Evolutionary conservation across 306 rosid species (phyloP).

Genomic region (Lotus japonicus): DNA sequence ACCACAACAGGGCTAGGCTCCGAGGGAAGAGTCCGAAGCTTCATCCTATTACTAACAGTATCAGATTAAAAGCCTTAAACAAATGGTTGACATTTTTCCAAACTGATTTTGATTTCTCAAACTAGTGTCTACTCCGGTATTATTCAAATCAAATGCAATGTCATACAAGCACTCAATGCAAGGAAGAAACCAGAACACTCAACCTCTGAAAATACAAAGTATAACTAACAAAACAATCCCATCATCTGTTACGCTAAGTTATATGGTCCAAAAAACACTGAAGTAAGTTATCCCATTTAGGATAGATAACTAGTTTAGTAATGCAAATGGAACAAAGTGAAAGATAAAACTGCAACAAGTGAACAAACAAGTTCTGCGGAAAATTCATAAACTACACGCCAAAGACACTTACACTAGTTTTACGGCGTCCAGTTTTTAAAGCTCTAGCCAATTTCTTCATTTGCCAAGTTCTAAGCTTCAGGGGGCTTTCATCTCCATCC

Average conservation of each 20-base stretch:
- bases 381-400: not conserved
- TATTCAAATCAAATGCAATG: not conserved
- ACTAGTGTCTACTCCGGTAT: not conserved
- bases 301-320: too few relatives aligned
- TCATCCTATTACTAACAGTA: not conserved
- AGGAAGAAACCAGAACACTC: not conserved
- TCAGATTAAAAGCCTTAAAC: not conserved
- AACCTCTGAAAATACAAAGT: not conserved
- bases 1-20: not conserved
- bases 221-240: not conserved
- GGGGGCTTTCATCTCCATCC: conserved; percentile 25
- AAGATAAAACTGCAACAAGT: too few relatives aligned
- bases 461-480: conserved; percentile 78
- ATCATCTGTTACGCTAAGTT: not conserved
- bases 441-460: conserved; percentile 69
- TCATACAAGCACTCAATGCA: not conserved
- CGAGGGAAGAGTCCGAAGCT: not conserved
- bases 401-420: conserved; percentile 56
- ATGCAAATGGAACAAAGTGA: too few relatives aligned
- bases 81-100: too few relatives aligned
- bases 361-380: not conserved
- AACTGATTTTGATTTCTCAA: not conserved
- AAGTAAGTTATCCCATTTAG: not conserved
- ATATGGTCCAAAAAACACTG: not conserved
- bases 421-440: conserved; percentile 75